These are phyloP conservation scores for Lactifluus rugatus DNA, from an alignment of 768 basidiomycete species.

Conservation along the genomic window DNA sequence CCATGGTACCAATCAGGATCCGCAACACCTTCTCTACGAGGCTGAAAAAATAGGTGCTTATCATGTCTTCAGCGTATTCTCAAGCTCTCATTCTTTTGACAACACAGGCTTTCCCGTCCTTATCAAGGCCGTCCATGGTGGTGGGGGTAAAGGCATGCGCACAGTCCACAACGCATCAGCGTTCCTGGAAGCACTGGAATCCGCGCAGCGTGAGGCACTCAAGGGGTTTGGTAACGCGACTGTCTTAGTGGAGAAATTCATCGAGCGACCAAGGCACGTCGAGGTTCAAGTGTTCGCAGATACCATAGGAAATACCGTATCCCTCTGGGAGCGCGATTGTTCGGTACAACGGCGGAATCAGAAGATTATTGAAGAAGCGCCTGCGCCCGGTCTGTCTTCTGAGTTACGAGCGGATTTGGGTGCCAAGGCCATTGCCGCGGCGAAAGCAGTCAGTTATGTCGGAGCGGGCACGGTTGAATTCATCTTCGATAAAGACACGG, in stretches of 20 bases:
- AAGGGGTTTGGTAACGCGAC: constrained; percentile 84
- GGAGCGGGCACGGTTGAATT: constrained; percentile 96
- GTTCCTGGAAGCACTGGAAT: constrained; percentile 71
- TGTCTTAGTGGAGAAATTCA: constrained; percentile 84
- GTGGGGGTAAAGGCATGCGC: constrained; percentile 95
- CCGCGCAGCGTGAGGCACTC: constrained; percentile 81
- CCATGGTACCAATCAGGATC: constrained; percentile 76
- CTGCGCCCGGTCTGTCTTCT: constrained; percentile 76
- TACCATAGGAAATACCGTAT: constrained; percentile 66
- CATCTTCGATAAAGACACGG: constrained; percentile 87
- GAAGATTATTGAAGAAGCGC: constrained; percentile 95
- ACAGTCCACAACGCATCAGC: constrained; percentile 56
- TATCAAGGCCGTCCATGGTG: constrained; percentile 95
- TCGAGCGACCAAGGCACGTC: constrained; percentile 78
- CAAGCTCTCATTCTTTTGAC: not conserved
- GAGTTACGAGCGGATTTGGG: constrained; percentile 76
- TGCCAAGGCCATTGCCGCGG: constrained; percentile 85
- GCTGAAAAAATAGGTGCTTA: constrained; percentile 58
- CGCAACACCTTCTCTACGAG: constrained; percentile 53
- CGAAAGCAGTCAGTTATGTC: constrained; percentile 82
- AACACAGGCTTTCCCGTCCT: constrained; percentile 72
- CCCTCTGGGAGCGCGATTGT: constrained; percentile 93
- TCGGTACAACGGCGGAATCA: constrained; percentile 89
- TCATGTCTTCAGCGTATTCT: not conserved
- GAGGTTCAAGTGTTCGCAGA: constrained; percentile 96